Evolutionary conservation across 148 eudicot genomes (phyloP), one percentile per base, ranked within the genome.

Genomic region (Rhododendron griersonianum): DNA sequence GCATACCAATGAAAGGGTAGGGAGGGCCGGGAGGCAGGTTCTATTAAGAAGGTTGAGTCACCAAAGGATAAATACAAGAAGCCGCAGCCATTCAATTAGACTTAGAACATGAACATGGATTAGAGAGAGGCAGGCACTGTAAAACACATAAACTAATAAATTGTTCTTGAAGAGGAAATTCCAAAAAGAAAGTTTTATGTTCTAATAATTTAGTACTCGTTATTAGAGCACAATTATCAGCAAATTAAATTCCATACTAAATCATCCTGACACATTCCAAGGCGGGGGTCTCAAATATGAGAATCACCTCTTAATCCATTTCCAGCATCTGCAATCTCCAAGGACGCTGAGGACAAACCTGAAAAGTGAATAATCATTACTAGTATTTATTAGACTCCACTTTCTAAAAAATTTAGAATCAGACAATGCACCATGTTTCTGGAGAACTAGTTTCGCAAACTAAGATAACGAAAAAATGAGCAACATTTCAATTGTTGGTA

Each of bases 261-360:
- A 83, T 23, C 50, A 65, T 28, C 73, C 53, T 11, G 59, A 23
- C 37, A 81, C 44, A 81, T 55, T 28, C 41, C 14, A 28, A 53
- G 67, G 63, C 7, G 45, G 25, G n/a, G 39, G 13, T 81, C 28
- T 51, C 18, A 28, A 53, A 33, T 30, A 81, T 81, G 50, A 89
- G 85, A 88, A 61, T 86, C 89, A 91, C 95, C 95, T 90, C 80
- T 91, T 71, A 86, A 88, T 59, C 92, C 95, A 84, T 93, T 90
- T 75, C 91, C 96, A 85, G 87, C 84, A 87, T 96, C 96, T 81
- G 87, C 87, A 51, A 96, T 92, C 93, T 95, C 98, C 92, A 96
- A 91, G 59, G 99, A 91, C 28, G 99, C 99, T 18, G 99, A 95
- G 63, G 99, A 96, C 88, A 96, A 84, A 85, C 99, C 98, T 95